Percentiles rank a stretch among this genome's conserved stretches.
phyloP scores from a whole-genome alignment of 495 filamentous ascomycete genomes.

The Neurospora cerealis region DNA sequence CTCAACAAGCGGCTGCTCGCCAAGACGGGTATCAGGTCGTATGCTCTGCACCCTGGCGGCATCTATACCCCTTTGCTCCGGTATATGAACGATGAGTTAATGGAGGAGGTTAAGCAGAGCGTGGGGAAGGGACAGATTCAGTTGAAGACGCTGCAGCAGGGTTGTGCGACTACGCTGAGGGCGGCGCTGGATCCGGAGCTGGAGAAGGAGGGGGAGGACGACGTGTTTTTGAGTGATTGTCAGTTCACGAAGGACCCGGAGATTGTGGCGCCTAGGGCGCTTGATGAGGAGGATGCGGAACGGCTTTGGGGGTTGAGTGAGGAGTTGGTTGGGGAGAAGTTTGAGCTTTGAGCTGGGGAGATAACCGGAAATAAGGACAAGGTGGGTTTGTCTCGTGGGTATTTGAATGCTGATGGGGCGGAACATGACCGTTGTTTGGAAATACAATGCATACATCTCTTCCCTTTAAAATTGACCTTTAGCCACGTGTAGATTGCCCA shows the following conservation, averaged over 20 bases:
- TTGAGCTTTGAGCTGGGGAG: constrained; percentile 4
- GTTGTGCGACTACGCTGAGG: constrained; percentile 28
- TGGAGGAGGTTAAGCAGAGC: constrained; percentile 16
- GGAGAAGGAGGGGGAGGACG: constrained; percentile 18
- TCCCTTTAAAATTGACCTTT: neutral
- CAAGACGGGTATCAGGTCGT: constrained; percentile 18
- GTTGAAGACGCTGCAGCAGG: constrained; percentile 31
- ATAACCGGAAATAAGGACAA: neutral
- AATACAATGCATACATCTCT: neutral
- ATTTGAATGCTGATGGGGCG: neutral
- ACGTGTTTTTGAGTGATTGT: constrained; percentile 32
- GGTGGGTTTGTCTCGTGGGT: neutral
- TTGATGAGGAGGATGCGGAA: constrained; percentile 31
- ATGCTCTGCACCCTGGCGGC: constrained; percentile 37
- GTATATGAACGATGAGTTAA: constrained; percentile 12
- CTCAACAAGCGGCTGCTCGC: constrained; percentile 32
- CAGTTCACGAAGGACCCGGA: constrained; percentile 20
- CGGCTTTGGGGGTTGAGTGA: constrained; percentile 36
- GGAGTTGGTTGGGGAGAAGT: constrained; percentile 32
- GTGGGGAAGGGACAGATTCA: constrained; percentile 5
- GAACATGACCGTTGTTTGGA: neutral
- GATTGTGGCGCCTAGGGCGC: constrained; percentile 28
- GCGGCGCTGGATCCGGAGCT: constrained; percentile 32
- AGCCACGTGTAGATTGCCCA: neutral
- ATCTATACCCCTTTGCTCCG: constrained; percentile 25